Base-by-base conservation (phyloP, 2,329 filamentous ascomycete species). In the Paracorniculantispora psalliotae region DNA sequence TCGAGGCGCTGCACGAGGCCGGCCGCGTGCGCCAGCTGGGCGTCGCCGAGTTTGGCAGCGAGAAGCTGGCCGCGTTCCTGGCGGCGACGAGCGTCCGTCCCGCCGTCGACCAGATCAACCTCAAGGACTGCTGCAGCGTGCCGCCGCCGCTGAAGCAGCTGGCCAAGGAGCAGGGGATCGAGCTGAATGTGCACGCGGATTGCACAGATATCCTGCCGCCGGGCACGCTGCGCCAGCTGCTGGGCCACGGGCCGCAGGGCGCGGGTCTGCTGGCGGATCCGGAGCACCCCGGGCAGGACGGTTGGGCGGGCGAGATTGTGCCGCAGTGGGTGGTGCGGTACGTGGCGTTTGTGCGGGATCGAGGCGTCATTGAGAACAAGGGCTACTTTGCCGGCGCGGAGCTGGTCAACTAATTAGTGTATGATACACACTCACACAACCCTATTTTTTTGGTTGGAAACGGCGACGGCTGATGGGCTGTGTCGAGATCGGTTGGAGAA, bases 291-390 rank as follows among this genome's bases (percentile, higher is more conserved):
- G 71, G 72, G 15, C 72, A 72, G 19, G 72, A 77, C 10, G 88
- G 89, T 0, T 77, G 96, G 59, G 80, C 82, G 65, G 92, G 91
- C 4, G 86, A 96, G 64, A 81, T 97, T 51, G 83, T 85, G 60
- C 92, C 94, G 28, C 87, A 93, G 71, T 99, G 94, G 93, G 94
- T 97, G 28, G 88, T 93, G 65, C 96, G 97, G 72, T 99, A 99
- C 72, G 97, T 93, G 39, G 94, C 94, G 1, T 93, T 97, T 60
- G 91, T 97, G 43, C 89, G 90, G 72, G 89, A 97, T 71, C 82
- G 94, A 57, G 94, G 94, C 15, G 94, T 99, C 9, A 93, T 99
- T 64, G 94, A 99, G 79, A 96, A 94, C 71, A 99, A 97, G 79
- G 94, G 94, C 8, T 97, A 97, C 74, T 97, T 97, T 78, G 93